Percentiles rank a stretch among this genome's conserved stretches.
Evolutionary conservation across 1,284 basidiomycete species (phyloP).

Genomic region (Apiotrichum domesticum): DNA sequence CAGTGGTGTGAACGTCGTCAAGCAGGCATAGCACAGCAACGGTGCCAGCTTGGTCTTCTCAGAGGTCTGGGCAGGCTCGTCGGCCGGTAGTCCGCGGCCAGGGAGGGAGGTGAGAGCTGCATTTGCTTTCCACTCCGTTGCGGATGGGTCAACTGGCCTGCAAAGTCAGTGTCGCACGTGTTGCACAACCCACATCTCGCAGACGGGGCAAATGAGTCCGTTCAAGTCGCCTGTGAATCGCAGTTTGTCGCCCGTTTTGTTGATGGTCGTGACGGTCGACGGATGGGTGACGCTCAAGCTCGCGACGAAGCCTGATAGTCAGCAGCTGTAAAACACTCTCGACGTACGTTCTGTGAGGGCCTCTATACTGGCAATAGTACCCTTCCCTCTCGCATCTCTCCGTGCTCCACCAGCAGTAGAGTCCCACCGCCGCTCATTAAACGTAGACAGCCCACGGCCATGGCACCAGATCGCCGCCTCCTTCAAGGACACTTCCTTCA

Average conservation of each 20-base stretch:
- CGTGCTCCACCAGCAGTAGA: constrained; percentile 35
- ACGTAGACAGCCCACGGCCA: constrained; percentile 46
- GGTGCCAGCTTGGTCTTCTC: constrained; percentile 45
- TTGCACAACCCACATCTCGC: constrained; percentile 56
- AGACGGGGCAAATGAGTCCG: constrained; percentile 56
- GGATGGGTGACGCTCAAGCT: constrained; percentile 76
- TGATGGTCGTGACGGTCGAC: constrained; percentile 81
- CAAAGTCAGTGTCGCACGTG: background rate
- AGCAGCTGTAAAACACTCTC: background rate
- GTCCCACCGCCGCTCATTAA: constrained; percentile 66
- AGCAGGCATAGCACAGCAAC: constrained; percentile 66
- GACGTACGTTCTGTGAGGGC: constrained; percentile 64
- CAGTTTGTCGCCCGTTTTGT: constrained; percentile 74
- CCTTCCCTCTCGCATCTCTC: constrained; percentile 49
- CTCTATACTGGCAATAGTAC: constrained; percentile 52
- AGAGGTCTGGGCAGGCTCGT: background rate
- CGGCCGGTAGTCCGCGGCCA: constrained; percentile 9
- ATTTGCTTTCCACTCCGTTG: constrained; percentile 64
- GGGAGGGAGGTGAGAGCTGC: constrained; percentile 63
- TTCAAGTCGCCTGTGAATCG: constrained; percentile 54
- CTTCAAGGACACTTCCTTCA: constrained; percentile 71
- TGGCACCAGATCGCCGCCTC: constrained; percentile 54
- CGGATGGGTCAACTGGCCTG: constrained; percentile 64
- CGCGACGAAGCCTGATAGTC: constrained; percentile 65
- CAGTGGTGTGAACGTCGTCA: constrained; percentile 57